Evolutionary conservation across 306 rosid genomes (phyloP), one percentile per base, ranked within the genome.

Genomic region (Sechiopsis laciniata): DNA sequence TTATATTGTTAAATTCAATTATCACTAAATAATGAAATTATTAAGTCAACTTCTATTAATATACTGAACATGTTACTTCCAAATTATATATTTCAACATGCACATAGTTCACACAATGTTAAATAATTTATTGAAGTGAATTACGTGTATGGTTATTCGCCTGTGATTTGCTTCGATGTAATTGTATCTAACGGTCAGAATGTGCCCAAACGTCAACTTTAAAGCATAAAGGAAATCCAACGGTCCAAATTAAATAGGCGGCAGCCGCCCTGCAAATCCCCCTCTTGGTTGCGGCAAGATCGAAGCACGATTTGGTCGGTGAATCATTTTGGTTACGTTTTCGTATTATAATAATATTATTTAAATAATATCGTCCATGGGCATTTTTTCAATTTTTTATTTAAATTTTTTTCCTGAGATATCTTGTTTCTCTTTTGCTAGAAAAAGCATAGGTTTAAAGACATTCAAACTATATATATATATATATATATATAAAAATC

Each of bases 221-320:
- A 8, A 8, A n/a, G 3, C 42, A 71, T 51, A 50, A 50, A 15
- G 60, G 1, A 24, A 71, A 71, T 71, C 74, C 10, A 8, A 71
- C 48, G 74, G 74, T 52, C 8, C 10, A 22, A 6, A 71, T 16
- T 13, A 9, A 71, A 71, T 14, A 50, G 74, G 15, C 74, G 74
- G 59, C 74, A 50, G 74, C 74, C 74, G 74, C 60, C 74, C 74
- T 6, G 21, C 87, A 71, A 29, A 22, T 8, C 10, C 46, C 74
- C 21, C 46, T 59, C 21, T 64, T 64, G 50, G 24, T 64, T 65
- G 51, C 71, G 54, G 54, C 26, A 37, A 8, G 48, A 62, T 21
- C 68, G 68, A 21, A 22, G 69, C 69, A 8, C 1, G 50, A 62
- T 62, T 32, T 62, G 69, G 73, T 69, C 73, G 57, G 73, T 69